Evolutionary conservation across 1,284 basidiomycete genomes (phyloP), one percentile per base, ranked within the genome.

Genomic region (Ganoderma boninense): DNA sequence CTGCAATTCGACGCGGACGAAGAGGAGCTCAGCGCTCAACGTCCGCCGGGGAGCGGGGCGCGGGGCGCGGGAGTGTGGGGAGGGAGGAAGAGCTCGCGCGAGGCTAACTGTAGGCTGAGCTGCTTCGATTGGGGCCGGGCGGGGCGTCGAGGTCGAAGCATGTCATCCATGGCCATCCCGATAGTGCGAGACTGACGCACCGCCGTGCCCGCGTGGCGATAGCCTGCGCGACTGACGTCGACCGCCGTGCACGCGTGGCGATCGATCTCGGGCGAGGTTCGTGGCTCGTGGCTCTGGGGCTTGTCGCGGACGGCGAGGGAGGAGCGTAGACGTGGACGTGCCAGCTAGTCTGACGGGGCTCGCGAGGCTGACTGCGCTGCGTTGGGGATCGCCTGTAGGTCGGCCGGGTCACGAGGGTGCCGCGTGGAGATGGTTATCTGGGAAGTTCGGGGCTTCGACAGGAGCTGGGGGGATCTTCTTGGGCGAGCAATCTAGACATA

Each of bases 351-450:
- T 56, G 54, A 13, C 54, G 54, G 54, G 11, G 54, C 23, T 49
- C 10, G 54, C 26, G 54, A 56, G n/a, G 46, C n/a, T n/a, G 20
- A 49, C 38, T 38, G 46, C 8, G n/a, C n/a, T 23, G 26, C 26
- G 13, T 57, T 11, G 54, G 32, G 54, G 54, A 57, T 57, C 54
- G 49, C 23, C 49, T 23, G 23, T 46, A 18, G 44, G 44, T n/a
- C 49, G 23, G 14, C 14, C 20, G 11, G 23, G 49, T 26, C 49
- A 52, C 49, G 49, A 26, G 49, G 49, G 23, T 13, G 49, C 49
- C 49, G 49, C 49, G 49, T 52, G 49, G 49, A 26, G 49, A 52
- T 52, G 49, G 49, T 52, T 52, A 52, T 52, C 49, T 52, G 54
- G 23, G 32, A 57, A 57, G 54, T 3, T 14, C 29, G 16, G 46